Evolutionary conservation across 2,329 filamentous ascomycete genomes (phyloP), one percentile per base, ranked within the genome.

Genomic region (Hypoxylon sp.): DNA sequence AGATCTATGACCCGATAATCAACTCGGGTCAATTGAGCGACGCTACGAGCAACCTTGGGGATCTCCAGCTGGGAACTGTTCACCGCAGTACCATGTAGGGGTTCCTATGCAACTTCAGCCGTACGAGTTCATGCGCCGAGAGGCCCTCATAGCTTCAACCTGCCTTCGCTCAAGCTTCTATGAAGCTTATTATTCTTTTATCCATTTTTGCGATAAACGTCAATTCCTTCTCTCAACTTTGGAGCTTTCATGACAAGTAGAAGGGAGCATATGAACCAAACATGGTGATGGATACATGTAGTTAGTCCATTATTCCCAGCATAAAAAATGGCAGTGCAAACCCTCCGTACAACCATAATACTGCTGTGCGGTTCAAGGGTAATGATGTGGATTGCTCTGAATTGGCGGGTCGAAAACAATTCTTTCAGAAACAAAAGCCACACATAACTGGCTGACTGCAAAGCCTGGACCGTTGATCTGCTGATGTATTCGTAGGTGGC

Each of bases 111-210:
- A 70, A 70, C 54, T 71, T 32, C 27, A 69, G 58, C 70, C 70
- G 62, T 48, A 50, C 21, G 34, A 30, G 45, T 53, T 54, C 43
- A 67, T 65, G 69, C 56, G 67, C 68, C 63, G 32, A 65, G 59
- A 37, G 50, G 61, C 63, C 63, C 63, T n/a, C 58, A 29, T 52
- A 63, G 55, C 58, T 65, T 69, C 63, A 57, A 62, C 41, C 47
- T 63, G 37, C 50, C 68, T 70, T 69, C 61, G 51, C n/a, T 62
- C 51, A 50, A 55, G 56, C 61, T 69, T 68, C 65, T 43, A 59
- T 27, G 21, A 61, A 12, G 23, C 63, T 67, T 61, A 19, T 63
- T 43, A 30, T 46, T 55, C 32, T 23, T 61, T 19, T 41, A 41
- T 30, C 57, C 64, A 51, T 61, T 47, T 61, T 48, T 45, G 5